phyloP scores from a whole-genome alignment of 78 protist species.

The Polysphondylium violaceum region DNA sequence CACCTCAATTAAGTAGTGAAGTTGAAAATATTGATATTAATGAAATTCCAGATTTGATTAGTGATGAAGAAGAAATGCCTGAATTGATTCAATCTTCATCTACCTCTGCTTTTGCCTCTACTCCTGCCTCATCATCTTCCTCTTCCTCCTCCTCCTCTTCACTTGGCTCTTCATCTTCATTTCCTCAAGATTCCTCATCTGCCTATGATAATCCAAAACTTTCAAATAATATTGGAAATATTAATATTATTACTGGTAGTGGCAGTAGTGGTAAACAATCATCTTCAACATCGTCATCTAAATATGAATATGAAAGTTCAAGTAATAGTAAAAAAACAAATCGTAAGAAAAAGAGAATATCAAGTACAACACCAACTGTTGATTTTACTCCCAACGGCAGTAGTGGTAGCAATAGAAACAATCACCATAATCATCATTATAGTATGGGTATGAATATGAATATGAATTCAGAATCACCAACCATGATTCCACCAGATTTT shows the following conservation, averaged over 20 bases:
- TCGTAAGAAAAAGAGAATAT: neutral
- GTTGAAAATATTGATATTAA: neutral
- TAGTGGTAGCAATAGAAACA: slow-evolving; percentile 1
- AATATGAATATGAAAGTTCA: too few species aligned
- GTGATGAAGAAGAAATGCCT: slow-evolving; percentile 21
- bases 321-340: too few species aligned
- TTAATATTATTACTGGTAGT: neutral
- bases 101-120: too few species aligned
- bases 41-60: slow-evolving; percentile 32
- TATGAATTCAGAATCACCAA: neutral
- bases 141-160: slow-evolving; percentile 26
- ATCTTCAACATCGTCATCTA: neutral
- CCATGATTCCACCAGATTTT: neutral
- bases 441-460: neutral
- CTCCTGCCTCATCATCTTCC: slow-evolving; percentile 50
- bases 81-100: too few species aligned
- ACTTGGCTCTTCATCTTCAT: neutral
- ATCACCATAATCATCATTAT: neutral
- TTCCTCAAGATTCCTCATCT: neutral
- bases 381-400: neutral
- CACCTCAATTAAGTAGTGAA: neutral
- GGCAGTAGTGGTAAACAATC: neutral
- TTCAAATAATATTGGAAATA: neutral
- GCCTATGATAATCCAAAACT: too few species aligned
- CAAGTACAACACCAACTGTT: neutral